Base-by-base conservation (phyloP, 257 asterid genomes). In the Asclepias syriaca region DNA sequence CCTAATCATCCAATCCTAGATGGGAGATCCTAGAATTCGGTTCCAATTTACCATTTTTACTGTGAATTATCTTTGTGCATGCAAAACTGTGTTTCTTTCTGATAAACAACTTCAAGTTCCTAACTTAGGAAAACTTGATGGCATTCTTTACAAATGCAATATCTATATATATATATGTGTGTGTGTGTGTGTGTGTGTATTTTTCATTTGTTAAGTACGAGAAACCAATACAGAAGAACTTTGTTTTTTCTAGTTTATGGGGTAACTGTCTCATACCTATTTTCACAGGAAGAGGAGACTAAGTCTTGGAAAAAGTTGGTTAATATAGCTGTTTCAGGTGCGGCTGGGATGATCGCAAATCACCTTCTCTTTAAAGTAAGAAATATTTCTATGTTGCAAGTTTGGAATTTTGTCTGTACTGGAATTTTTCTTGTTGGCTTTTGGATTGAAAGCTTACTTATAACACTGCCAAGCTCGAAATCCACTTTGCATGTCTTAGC, bases 311-410 rank as follows among this genome's bases (percentile, higher is more conserved):
- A 95, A 88, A 92, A 95, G 76, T 5, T 90, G 80, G 86, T 92
- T 24, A 95, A 84, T 19, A 16, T 95, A 72, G 89, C 96, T 63
- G 98, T 95, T 48, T 95, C 99, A 0, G 99, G 99, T 72, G 99
- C 99, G 66, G 98, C 99, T 3, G 98, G 99, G 79, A 95, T 89
- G 97, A 95, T 95, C 65, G 84, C 99, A 61, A 92, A 92, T 78
- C 98, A 95, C 80, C 97, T 95, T 78, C 99, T 95, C 74, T 95
- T 95, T 76, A 89, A 92, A 83, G 98, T 92, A 82, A 84, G 83
- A 60, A 40, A 24, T 32, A 21, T 45, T 37, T 69, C 37, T 45
- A 16, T 49, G 15, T 14, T 18, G 4, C 18, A 16, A 45, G 15
- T 14, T 57, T 4, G 34, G 45, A 5, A 70, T 43, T 72, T 3